Percentiles rank a stretch among this genome's conserved stretches.
These are phyloP conservation scores for Botrytis deweyae DNA, from an alignment of 2,329 filamentous ascomycete species.

Conservation along the genomic window DNA sequence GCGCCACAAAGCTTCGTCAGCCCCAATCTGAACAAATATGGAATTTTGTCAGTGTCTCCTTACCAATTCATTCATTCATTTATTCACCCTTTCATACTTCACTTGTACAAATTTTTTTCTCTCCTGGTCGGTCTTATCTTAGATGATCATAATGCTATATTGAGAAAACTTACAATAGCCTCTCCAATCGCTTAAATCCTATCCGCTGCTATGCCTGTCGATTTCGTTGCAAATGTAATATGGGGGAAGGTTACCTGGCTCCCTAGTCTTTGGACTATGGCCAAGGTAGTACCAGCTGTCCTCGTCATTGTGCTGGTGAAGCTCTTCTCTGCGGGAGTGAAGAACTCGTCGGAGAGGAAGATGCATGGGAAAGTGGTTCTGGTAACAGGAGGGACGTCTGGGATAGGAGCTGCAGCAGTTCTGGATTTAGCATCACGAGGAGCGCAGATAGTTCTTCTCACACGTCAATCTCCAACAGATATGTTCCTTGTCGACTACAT, in stretches of 20 bases:
- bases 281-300: constrained; percentile 52
- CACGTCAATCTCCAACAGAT: constrained; percentile 76
- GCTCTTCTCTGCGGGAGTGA: constrained; percentile 72
- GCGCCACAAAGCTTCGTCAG: constrained; percentile 15
- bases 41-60: background rate
- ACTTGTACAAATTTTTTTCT: background rate
- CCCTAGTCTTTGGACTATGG: constrained; percentile 46
- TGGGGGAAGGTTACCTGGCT: constrained; percentile 31
- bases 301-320: constrained; percentile 62
- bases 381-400: constrained; percentile 90
- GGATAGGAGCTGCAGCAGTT: constrained; percentile 78
- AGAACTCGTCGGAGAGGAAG: constrained; percentile 71
- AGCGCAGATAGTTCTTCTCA: constrained; percentile 87
- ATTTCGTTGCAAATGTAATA: constrained; percentile 34
- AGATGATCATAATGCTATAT: constrained; percentile 9
- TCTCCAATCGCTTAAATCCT: background rate
- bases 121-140: background rate
- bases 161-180: background rate
- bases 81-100: background rate
- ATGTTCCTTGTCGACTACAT: constrained; percentile 91
- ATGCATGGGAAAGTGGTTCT: constrained; percentile 95
- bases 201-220: constrained; percentile 36
- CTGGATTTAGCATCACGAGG: constrained; percentile 75
- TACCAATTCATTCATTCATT: background rate
- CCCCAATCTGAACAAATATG: constrained; percentile 19